Conservation (phyloP, 352 stramenopile species). For the Halophytophthora polymorphica region DNA sequence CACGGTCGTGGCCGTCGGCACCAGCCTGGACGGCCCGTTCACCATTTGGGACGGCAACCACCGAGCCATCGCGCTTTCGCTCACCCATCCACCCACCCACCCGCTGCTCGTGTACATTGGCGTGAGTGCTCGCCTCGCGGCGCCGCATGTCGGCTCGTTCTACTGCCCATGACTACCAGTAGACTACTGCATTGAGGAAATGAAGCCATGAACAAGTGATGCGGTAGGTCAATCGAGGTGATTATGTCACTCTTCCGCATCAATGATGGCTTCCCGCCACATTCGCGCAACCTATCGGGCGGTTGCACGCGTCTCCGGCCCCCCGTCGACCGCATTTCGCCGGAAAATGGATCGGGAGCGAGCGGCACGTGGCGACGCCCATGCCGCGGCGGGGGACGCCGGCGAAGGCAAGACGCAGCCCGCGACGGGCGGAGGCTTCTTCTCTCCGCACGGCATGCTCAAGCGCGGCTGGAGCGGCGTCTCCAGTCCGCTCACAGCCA, state of each 20-base stretch:
- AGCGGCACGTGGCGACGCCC: background rate
- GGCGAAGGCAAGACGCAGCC: constrained; percentile 37
- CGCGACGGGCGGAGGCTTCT: constrained; percentile 15
- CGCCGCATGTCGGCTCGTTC: constrained; percentile 18
- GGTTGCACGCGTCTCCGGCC: constrained; percentile 5
- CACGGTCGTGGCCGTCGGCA: constrained; percentile 22
- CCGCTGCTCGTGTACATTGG: constrained; percentile 26
- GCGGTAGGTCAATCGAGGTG: too few relatives aligned
- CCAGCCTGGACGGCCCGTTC: constrained; percentile 22
- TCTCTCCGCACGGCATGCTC: constrained; percentile 57
- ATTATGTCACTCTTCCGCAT: too few relatives aligned
- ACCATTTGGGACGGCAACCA: constrained; percentile 42
- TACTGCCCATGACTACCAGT: constrained; percentile 20
- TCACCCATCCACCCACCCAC: constrained; percentile 11
- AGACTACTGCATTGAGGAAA: too few relatives aligned
- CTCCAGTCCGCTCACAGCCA: constrained; percentile 52
- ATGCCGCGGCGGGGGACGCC: constrained; percentile 13
- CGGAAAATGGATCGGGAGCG: background rate
- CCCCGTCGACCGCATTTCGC: constrained; percentile 1
- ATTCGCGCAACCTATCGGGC: constrained; percentile 6
- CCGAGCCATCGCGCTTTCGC: constrained; percentile 22
- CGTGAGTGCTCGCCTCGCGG: constrained; percentile 19
- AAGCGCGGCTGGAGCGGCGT: constrained; percentile 68
- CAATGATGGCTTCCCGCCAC: constrained; percentile 7
- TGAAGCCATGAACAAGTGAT: background rate